Evolutionary conservation across 257 asterid species (phyloP).

Genomic region (Solanum stenotomum): DNA sequence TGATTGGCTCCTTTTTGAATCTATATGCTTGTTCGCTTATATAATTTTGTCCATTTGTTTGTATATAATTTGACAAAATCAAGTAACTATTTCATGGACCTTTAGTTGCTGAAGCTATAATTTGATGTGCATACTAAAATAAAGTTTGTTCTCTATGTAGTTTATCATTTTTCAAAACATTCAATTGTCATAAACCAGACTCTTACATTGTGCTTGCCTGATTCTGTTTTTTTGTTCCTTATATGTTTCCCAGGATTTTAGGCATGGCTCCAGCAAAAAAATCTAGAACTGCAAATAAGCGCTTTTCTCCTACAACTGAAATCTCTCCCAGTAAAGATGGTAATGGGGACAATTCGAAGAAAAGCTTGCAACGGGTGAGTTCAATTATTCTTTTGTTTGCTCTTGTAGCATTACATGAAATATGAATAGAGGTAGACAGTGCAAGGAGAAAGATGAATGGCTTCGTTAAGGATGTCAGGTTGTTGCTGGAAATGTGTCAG

Average conservation of each 20-base stretch:
- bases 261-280: conserved; percentile 68
- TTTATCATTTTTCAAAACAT: not conserved
- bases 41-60: not conserved
- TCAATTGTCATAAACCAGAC: not conserved
- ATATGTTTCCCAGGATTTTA: conserved; percentile 3
- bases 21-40: not conserved
- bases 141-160: not conserved
- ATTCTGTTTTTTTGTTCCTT: not conserved
- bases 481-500: not conserved
- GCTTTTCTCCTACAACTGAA: conserved; percentile 35
- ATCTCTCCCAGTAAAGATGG: conserved; percentile 62
- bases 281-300: conserved; percentile 47
- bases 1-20: not conserved
- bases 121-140: not conserved
- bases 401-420: conserved; percentile 2
- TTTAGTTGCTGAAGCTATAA: not conserved
- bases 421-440: not conserved
- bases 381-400: not conserved
- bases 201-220: not conserved
- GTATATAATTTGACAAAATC: not conserved
- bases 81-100: not conserved
- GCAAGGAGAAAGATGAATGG: not conserved
- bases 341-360: conserved; percentile 28
- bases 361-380: conserved; percentile 56
- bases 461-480: not conserved